Base-by-base conservation (phyloP, 2,329 filamentous ascomycete species). In the Claviceps fusiformis region DNA sequence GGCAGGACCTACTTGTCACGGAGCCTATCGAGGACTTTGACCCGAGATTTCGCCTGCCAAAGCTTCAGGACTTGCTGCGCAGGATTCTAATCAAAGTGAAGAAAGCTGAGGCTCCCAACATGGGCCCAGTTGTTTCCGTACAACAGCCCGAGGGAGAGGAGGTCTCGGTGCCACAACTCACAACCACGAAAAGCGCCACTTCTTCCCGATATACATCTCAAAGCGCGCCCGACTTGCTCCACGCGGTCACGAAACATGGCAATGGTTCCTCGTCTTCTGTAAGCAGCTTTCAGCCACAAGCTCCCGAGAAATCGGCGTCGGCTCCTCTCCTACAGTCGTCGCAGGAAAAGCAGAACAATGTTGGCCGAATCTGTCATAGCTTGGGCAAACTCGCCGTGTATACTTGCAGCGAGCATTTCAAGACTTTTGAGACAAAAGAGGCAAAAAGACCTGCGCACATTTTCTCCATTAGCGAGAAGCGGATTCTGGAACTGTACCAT, bases 71-170 rank as follows among this genome's bases (percentile, higher is more conserved):
- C 13, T 70, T 97, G 53, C 78, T 78, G 53, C 78, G 81, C 55
- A 95, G 92, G 69, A 96, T 97, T 55, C 74, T 92, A 13, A 78
- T 92, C 68, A 92, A 92, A 69, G 86, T 89, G 50, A 90, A 90
- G 69, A 83, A 80, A 62, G 71, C 77, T 6, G 62, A 73, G 59
- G 57, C 67, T 59, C 60, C 11, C 35, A 37, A 66, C 58, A 69
- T 69, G 58, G 37, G 51, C 7, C 54, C 56, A n/a, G n/a, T 55
- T 35, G 27, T 19, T 15, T 17, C 31, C 39, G n/a, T 43, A 24
- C 37, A 35, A 24, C 37, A 53, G n/a, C 19, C 35, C 29, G 31
- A 17, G 31, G 24, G 41, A 46, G 19, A 52, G 45, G 45, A 41
- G 17, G 17, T 19, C 37, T 31, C 29, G 9, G 11, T 41, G 33